These are phyloP conservation scores for Yamadazyma taylorii DNA, from an alignment of 1,139 yeast genomes.

Conservation along the genomic window DNA sequence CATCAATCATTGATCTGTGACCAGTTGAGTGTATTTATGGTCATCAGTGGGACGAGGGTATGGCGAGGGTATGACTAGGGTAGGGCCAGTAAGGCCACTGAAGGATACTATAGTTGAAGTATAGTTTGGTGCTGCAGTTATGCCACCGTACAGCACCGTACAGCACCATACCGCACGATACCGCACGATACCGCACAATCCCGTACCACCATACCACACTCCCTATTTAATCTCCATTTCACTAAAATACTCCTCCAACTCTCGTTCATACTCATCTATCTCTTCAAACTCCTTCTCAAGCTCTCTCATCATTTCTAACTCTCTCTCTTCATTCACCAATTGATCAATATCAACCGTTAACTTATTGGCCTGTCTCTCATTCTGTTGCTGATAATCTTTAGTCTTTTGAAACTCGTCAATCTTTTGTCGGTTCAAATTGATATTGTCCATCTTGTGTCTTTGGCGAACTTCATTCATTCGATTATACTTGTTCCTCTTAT, in stretches of 20 bases:
- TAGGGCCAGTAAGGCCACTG: no score
- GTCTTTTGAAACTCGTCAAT: conserved; percentile 23
- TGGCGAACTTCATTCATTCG: conserved; percentile 30
- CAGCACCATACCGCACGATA: no score
- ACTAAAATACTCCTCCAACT: conserved; percentile 15
- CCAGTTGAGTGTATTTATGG: no score
- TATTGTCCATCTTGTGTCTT: conserved; percentile 25
- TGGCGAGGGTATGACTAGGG: no score
- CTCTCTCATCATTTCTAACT: conserved; percentile 7
- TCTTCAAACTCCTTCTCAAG: conserved; percentile 7
- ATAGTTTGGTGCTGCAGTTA: no score
- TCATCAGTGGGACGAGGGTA: no score
- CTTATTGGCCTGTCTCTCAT: conserved; percentile 19
- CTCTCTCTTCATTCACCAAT: conserved; percentile 32
- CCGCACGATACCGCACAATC: no score
- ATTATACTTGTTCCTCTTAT: conserved; percentile 28
- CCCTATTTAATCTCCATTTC: conserved; percentile 4
- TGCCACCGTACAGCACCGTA: no score
- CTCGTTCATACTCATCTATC: conserved; percentile 14
- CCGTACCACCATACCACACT: no score
- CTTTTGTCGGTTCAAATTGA: conserved; percentile 26
- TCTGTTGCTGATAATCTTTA: conserved; percentile 18
- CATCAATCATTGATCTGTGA: no score
- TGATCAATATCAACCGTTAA: conserved; percentile 27
- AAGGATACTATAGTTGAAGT: no score